These are phyloP conservation scores for Nicotiana noctiflora DNA, from an alignment of 257 asterid species.

Conservation along the genomic window DNA sequence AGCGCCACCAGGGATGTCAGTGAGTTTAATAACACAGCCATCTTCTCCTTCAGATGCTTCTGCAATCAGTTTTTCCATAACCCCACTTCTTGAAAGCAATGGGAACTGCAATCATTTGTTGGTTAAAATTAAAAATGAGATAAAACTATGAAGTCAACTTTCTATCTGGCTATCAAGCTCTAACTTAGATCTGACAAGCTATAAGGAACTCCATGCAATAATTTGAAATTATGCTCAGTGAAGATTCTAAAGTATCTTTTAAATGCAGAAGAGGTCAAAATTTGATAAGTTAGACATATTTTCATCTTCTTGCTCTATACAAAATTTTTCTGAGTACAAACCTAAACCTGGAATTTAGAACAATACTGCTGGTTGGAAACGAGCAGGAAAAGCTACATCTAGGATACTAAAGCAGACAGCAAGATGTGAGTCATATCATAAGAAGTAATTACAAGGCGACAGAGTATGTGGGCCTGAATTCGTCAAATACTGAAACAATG, in stretches of 20 bases:
- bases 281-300: background rate
- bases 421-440: background rate
- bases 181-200: background rate
- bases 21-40: constrained; percentile 42
- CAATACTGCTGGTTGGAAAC: background rate
- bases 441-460: background rate
- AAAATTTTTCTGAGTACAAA: background rate
- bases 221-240: background rate
- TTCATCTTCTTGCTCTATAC: background rate
- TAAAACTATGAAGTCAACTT: background rate
- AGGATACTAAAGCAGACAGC: background rate
- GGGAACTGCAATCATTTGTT: constrained; percentile 58
- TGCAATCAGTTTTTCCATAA: constrained; percentile 79
- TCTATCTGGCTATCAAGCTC: background rate
- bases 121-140: background rate
- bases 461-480: background rate
- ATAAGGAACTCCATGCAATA: background rate
- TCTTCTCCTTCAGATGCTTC: constrained; percentile 67
- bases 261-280: background rate
- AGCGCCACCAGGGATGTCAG: constrained; percentile 81
- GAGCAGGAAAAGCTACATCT: background rate
- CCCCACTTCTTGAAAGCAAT: constrained; percentile 87
- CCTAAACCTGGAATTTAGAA: background rate
- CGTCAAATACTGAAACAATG: background rate
- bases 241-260: background rate